phyloP scores from a whole-genome alignment of 2,329 filamentous ascomycete species.

The Cephalotrichum gorgonifer region DNA sequence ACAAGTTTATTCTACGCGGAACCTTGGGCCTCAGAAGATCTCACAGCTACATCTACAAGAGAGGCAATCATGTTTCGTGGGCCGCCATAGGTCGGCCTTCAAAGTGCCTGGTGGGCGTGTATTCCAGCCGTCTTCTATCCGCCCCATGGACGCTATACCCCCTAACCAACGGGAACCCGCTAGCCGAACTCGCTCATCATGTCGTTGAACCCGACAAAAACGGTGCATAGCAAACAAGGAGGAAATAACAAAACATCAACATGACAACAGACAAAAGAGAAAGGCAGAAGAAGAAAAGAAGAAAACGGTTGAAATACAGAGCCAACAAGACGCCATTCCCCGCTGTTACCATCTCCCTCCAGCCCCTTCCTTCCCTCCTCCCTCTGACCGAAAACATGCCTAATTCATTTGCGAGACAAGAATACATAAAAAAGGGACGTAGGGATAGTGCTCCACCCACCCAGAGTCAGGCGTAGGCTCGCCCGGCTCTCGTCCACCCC shows the following conservation, averaged over 20 bases:
- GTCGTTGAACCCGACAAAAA: not conserved
- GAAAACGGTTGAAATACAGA: not conserved
- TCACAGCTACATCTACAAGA: too few relatives aligned
- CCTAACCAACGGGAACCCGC: not conserved
- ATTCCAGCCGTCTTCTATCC: not conserved
- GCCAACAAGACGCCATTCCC: constrained; percentile 5
- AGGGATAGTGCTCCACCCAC: not conserved
- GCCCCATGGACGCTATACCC: not conserved
- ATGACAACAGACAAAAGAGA: not conserved
- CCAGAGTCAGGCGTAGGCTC: too few relatives aligned
- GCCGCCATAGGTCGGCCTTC: not conserved
- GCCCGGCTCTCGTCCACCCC: too few relatives aligned
- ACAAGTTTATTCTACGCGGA: too few relatives aligned
- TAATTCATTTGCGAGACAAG: not conserved
- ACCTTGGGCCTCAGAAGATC: too few relatives aligned
- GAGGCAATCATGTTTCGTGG: too few relatives aligned
- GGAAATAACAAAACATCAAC: not conserved
- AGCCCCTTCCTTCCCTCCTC: not conserved
- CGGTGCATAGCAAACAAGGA: not conserved
- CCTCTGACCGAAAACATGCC: not conserved
- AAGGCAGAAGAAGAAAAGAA: constrained; percentile 1
- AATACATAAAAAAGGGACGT: not conserved
- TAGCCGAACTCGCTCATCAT: not conserved
- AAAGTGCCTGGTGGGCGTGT: not conserved
- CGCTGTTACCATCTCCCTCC: constrained; percentile 1